phyloP scores from a whole-genome alignment of 2,329 filamentous ascomycete species.

The Apiospora phragmitis region DNA sequence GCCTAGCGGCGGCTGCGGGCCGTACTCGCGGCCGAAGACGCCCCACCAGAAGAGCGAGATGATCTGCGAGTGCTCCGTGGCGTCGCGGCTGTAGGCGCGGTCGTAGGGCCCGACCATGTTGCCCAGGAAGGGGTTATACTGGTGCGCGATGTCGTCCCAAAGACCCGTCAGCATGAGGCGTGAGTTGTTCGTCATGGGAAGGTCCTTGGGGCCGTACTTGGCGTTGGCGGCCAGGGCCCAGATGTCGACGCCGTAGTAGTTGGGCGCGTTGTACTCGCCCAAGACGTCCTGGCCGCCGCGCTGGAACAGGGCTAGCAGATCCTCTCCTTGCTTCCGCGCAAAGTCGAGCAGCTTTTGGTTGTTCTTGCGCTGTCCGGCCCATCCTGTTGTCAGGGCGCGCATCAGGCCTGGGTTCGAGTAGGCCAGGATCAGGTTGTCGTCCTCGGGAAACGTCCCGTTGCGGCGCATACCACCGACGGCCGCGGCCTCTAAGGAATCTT shows the following conservation, averaged over 20 bases:
- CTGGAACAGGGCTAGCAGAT: constrained; percentile 31
- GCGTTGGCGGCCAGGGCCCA: constrained; percentile 40
- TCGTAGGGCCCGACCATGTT: constrained; percentile 38
- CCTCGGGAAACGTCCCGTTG: constrained; percentile 38
- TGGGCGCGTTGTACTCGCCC: constrained; percentile 41
- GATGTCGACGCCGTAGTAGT: constrained; percentile 42
- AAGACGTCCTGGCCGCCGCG: constrained; percentile 24
- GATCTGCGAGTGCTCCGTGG: constrained; percentile 40
- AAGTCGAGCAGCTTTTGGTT: constrained; percentile 39
- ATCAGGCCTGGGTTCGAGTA: constrained; percentile 45
- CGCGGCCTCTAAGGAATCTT: constrained; percentile 36
- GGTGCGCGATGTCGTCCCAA: constrained; percentile 36
- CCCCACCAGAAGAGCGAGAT: constrained; percentile 45
- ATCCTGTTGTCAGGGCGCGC: constrained; percentile 40
- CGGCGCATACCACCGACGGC: constrained; percentile 41
- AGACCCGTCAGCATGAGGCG: constrained; percentile 30
- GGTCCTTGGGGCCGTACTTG: constrained; percentile 34
- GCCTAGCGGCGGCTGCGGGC: constrained; percentile 37
- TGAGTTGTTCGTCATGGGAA: constrained; percentile 31
- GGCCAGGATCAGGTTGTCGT: constrained; percentile 39
- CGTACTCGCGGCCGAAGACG: constrained; percentile 39
- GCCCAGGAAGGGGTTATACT: constrained; percentile 37
- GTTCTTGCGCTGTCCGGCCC: constrained; percentile 39
- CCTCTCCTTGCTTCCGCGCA: constrained; percentile 34
- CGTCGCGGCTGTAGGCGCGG: constrained; percentile 40